Conservation (phyloP, 257 asterid genomes). For the Ajuga chamaepitys region DNA sequence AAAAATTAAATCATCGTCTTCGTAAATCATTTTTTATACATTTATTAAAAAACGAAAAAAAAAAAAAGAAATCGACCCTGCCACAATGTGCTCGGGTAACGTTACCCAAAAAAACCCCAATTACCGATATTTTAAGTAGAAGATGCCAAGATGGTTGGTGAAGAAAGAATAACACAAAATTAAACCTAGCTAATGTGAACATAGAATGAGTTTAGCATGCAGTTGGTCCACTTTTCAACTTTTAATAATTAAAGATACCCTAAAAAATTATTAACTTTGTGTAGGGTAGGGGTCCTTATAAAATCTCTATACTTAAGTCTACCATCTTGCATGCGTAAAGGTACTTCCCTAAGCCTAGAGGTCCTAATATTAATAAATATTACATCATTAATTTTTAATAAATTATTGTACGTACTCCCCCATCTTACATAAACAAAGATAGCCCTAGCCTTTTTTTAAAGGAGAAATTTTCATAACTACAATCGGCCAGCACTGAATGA, state of each 20-base stretch:
- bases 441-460: too few relatives aligned
- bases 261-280: slow-evolving; percentile 16
- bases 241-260: slow-evolving; percentile 24
- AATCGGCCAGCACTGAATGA: too few relatives aligned
- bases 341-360: slow-evolving; percentile 2
- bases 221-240: slow-evolving; percentile 24
- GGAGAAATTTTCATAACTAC: too few relatives aligned
- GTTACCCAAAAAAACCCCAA: too few relatives aligned
- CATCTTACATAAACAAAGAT: too few relatives aligned
- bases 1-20: too few relatives aligned
- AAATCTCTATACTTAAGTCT: slow-evolving; percentile 10
- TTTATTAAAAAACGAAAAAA: too few relatives aligned
- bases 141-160: neutral
- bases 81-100: too few relatives aligned
- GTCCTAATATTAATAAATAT: neutral
- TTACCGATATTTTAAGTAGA: too few relatives aligned
- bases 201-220: slow-evolving; percentile 30
- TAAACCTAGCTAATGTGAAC: slow-evolving; percentile 19
- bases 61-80: too few relatives aligned
- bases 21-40: too few relatives aligned
- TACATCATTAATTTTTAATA: neutral
- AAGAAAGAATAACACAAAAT: neutral
- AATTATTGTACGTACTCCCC: too few relatives aligned
- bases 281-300: slow-evolving; percentile 24
- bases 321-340: slow-evolving; percentile 29